Percentiles rank a stretch among this genome's conserved stretches.
These are phyloP conservation scores for Apiotrichum siamense DNA, from an alignment of 1,284 basidiomycete genomes.

Conservation along the genomic window DNA sequence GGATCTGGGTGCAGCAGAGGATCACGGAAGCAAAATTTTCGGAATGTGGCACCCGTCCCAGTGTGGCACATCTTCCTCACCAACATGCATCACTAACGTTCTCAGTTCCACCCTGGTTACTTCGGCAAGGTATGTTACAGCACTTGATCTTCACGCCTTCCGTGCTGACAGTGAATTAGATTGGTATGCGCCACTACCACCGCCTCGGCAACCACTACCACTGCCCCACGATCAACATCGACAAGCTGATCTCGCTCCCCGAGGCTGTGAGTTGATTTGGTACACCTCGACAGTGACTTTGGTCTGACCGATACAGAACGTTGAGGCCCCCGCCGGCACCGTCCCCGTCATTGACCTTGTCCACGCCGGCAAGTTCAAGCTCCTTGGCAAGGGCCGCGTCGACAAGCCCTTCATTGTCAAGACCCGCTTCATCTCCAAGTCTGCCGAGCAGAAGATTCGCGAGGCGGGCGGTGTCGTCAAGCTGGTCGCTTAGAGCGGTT, in stretches of 20 bases:
- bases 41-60: too few relatives aligned
- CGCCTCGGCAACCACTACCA: constrained; percentile 83
- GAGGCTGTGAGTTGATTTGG: too few relatives aligned
- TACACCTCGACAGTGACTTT: neutral
- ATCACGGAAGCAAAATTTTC: too few relatives aligned
- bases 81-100: neutral
- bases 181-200: constrained; percentile 99
- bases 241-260: too few relatives aligned
- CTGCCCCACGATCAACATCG: constrained; percentile 94
- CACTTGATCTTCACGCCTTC: too few relatives aligned
- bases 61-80: too few relatives aligned
- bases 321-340: constrained; percentile 49
- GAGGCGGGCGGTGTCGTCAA: constrained; percentile 89
- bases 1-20: too few relatives aligned
- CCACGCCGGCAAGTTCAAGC: constrained; percentile 81
- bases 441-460: constrained; percentile 74
- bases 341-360: constrained; percentile 89
- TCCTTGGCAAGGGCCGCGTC: constrained; percentile 51
- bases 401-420: constrained; percentile 82
- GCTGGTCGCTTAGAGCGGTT: constrained; percentile 63
- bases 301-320: constrained; percentile 1
- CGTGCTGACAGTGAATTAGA: neutral
- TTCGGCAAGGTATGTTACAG: constrained; percentile 47
- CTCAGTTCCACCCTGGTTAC: constrained; percentile 76
- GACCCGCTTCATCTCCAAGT: constrained; percentile 83